Percentiles rank a stretch among this genome's conserved stretches.
Conservation (phyloP, 1,284 basidiomycete genomes). For the Leccinum pachyderme region DNA sequence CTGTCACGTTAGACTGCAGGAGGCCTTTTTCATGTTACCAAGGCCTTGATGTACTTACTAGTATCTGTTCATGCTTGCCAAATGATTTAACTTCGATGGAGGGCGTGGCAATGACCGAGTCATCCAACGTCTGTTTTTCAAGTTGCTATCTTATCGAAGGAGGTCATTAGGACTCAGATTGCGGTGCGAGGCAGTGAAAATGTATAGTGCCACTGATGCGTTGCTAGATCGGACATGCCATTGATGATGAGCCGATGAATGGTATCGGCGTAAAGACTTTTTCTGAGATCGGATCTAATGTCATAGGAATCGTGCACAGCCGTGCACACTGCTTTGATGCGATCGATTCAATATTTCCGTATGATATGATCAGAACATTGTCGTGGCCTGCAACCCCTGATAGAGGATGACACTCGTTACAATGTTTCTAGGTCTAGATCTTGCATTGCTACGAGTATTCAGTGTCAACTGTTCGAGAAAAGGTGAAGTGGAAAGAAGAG, state of each 20-base stretch:
- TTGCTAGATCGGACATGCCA: background rate
- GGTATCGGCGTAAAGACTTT: too few species aligned
- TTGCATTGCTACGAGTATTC: background rate
- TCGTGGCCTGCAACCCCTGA: background rate
- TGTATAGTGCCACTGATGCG: background rate
- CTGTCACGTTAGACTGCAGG: too few species aligned
- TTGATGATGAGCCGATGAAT: too few species aligned
- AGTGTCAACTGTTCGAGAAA: background rate
- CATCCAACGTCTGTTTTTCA: too few species aligned
- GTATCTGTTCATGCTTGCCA: too few species aligned
- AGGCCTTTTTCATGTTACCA: too few species aligned
- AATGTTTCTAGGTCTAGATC: background rate
- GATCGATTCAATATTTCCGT: background rate
- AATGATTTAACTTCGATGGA: too few species aligned
- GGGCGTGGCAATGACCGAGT: background rate
- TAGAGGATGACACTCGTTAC: background rate
- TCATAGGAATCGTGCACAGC: background rate
- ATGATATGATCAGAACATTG: background rate
- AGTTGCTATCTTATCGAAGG: too few species aligned
- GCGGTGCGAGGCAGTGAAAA: background rate
- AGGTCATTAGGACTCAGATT: background rate
- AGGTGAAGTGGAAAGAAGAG: too few species aligned
- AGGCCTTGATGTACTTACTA: too few species aligned
- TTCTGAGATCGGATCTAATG: too few species aligned
- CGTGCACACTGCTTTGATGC: background rate